Evolutionary conservation across 371 early-diverging fungal genomes (phyloP), one percentile per base, ranked within the genome.

Genomic region (Syncephalis plumigaleata): DNA sequence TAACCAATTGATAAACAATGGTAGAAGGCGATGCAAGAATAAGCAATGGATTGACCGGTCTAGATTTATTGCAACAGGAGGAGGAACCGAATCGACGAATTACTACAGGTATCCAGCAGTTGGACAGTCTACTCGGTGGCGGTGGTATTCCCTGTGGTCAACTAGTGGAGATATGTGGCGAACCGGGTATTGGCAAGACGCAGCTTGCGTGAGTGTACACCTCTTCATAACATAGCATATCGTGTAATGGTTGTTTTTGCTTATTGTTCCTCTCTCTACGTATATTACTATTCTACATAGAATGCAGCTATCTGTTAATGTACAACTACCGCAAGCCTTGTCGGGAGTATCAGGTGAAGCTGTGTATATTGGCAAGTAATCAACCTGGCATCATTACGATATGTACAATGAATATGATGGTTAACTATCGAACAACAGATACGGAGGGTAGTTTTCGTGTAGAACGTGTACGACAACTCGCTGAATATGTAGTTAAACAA

Each of bases 131-230:
- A 42, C 52, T 75, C 13, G 68, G 60, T 2, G 67, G 60, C 7
- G 17, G 43, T 17, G 80, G 80, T 2, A 49, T 79, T 7, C 64
- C 73, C 0, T 39, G 58, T 21, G 66, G 66, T 7, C 54, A 56
- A 38, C 64, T 82, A 1, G 71, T 73, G 3, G 82, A 82, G 48
- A 51, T 79, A 23, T 74, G 73, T 52, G 82, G 80, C 7, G 66
- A 70, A 36, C 70, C 78, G 1, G 77, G 77, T 1, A 50, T 73
- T 17, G 82, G 82, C 0, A 81, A 79, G 50, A 76, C 79, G 9
- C 78, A 79, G 49, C 37, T 77, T 16, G 70, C 76, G 80, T 77
- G 61, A 36, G 50, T 25, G 37, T 13, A 31, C 0, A 1, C 1
- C 8, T 17, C n/a, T n/a, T n/a, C 27, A 51, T 24, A 38, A 15